Evolutionary conservation across 1,284 basidiomycete species (phyloP).

Genomic region (Sphaerobolus stellatus): DNA sequence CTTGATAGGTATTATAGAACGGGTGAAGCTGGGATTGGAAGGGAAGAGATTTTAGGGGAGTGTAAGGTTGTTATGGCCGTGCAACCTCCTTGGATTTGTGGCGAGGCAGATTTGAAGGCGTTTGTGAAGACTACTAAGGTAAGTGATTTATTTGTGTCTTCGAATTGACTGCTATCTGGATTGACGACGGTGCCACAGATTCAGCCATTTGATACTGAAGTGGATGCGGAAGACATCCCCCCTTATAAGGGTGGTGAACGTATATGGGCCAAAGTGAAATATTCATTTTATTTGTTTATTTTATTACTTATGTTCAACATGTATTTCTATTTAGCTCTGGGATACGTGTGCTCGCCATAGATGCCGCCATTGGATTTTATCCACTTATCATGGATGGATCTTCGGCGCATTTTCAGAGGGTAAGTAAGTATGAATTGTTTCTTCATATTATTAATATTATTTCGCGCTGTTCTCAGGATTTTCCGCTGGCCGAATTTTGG

Average conservation of each 20-base stretch:
- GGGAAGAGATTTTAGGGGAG: too few species aligned
- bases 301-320: constrained; percentile 5
- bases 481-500: constrained; percentile 1
- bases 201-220: constrained; percentile 16
- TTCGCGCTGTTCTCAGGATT: background rate
- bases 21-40: constrained; percentile 26
- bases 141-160: constrained; percentile 18
- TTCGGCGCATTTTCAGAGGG: constrained; percentile 68
- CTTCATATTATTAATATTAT: background rate
- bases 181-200: constrained; percentile 17
- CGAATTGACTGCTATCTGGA: constrained; percentile 18
- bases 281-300: background rate
- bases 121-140: constrained; percentile 53
- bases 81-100: constrained; percentile 66
- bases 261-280: constrained; percentile 64
- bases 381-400: constrained; percentile 68
- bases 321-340: constrained; percentile 50
- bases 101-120: constrained; percentile 51
- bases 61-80: constrained; percentile 51
- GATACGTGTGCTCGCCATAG: constrained; percentile 55
- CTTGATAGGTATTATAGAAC: constrained; percentile 15
- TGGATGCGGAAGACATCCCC: constrained; percentile 1
- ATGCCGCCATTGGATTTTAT: constrained; percentile 65
- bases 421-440: constrained; percentile 21
- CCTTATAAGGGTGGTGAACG: constrained; percentile 45